Evolutionary conservation across 2,329 filamentous ascomycete genomes (phyloP).

Genomic region (Meredithiella fracta): DNA sequence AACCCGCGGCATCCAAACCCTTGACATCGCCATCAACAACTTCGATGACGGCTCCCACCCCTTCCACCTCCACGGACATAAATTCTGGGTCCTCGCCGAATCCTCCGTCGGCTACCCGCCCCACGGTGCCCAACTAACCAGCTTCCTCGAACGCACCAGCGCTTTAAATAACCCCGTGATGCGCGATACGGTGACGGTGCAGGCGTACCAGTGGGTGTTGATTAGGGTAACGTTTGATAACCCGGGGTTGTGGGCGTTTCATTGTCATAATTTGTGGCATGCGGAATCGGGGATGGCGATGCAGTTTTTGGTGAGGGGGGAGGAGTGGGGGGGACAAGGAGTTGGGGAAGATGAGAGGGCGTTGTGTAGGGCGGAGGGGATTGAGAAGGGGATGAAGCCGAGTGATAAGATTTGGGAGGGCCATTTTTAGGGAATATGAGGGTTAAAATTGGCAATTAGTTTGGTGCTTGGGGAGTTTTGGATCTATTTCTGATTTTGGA

Average conservation of each 20-base stretch:
- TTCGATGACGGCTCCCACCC: conserved; percentile 22
- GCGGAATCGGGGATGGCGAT: conserved; percentile 41
- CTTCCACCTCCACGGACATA: conserved; percentile 39
- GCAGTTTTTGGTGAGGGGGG: conserved; percentile 30
- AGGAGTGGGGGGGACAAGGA: not conserved
- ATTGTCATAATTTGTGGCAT: conserved; percentile 45
- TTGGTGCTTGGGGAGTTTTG: not conserved
- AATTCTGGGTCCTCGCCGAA: conserved; percentile 29
- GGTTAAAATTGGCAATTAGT: not conserved
- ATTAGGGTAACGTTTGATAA: conserved; percentile 40
- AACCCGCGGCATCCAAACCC: conserved; percentile 32
- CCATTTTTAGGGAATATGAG: not conserved
- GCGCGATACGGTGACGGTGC: conserved; percentile 31
- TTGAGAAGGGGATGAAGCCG: conserved; percentile 21
- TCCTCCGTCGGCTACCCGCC: conserved; percentile 23
- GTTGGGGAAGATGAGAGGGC: conserved; percentile 15
- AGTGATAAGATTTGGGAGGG: conserved; percentile 25
- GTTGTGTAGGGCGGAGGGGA: conserved; percentile 20
- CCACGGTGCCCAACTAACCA: conserved; percentile 16
- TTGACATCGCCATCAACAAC: conserved; percentile 22
- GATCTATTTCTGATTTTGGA: not conserved
- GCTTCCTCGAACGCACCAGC: conserved; percentile 18
- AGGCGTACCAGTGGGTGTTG: conserved; percentile 38
- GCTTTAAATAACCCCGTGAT: conserved; percentile 21
- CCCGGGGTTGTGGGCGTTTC: conserved; percentile 40